Evolutionary conservation across 2,329 filamentous ascomycete genomes (phyloP).

Genomic region (Penicillium sp.): DNA sequence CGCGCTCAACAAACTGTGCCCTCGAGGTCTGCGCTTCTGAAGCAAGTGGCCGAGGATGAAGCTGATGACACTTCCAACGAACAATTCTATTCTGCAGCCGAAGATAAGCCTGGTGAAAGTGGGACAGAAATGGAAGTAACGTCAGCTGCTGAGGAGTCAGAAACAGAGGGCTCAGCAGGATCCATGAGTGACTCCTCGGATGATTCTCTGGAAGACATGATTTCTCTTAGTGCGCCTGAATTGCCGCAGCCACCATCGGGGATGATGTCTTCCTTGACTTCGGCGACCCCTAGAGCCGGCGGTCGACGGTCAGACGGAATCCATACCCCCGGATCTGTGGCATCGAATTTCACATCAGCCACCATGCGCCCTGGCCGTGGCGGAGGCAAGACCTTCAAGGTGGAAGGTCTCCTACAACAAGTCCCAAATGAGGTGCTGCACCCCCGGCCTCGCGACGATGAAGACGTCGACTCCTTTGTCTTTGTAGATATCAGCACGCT

Average conservation of each 20-base stretch:
- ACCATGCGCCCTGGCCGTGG: conserved; percentile 72
- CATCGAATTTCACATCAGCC: conserved; percentile 81
- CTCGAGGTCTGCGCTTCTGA: conserved; percentile 53
- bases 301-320: conserved; percentile 71
- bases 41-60: conserved; percentile 57
- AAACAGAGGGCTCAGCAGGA: conserved; percentile 51
- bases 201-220: conserved; percentile 90
- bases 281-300: conserved; percentile 75
- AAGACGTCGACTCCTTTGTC: conserved; percentile 80
- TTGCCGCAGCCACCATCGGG: conserved; percentile 75
- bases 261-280: conserved; percentile 73
- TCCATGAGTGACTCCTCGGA: conserved; percentile 78
- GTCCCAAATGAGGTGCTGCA: conserved; percentile 79
- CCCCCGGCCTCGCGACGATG: conserved; percentile 77
- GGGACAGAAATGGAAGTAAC: conserved; percentile 53
- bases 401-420: conserved; percentile 68
- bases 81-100: conserved; percentile 87
- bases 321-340: conserved; percentile 80
- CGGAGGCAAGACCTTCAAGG: conserved; percentile 77
- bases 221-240: conserved; percentile 77
- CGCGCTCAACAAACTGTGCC: conserved; percentile 45
- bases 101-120: conserved; percentile 59
- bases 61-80: conserved; percentile 85
- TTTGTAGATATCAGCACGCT: conserved; percentile 87
- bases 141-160: conserved; percentile 59